Evolutionary conservation across 2,329 filamentous ascomycete genomes (phyloP).

Genomic region (Cercospora sp.): DNA sequence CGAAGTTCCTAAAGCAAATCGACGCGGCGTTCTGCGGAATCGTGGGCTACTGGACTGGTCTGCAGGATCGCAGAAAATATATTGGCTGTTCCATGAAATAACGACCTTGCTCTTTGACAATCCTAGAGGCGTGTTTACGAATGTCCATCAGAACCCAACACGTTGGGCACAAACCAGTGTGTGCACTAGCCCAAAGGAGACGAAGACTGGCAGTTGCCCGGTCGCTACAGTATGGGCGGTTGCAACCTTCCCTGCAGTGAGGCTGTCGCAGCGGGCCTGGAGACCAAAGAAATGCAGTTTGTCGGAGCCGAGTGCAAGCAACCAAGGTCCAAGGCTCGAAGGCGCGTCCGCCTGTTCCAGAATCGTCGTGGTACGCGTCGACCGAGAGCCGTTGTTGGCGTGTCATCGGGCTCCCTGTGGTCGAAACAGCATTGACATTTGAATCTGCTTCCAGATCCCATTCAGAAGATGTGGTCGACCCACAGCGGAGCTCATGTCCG

Average conservation of each 20-base stretch:
- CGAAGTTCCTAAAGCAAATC: background rate
- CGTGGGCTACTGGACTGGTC: background rate
- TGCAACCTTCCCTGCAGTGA: conserved; percentile 2
- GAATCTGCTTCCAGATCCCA: background rate
- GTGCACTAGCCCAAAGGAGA: conserved; percentile 1
- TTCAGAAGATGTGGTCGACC: background rate
- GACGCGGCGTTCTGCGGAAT: background rate
- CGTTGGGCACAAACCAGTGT: background rate
- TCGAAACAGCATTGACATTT: background rate
- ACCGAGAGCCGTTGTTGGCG: background rate
- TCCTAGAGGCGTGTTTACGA: background rate
- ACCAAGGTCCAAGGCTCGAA: background rate
- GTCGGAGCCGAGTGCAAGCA: background rate
- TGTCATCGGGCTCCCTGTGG: background rate
- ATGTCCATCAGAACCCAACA: background rate
- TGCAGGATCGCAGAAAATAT: background rate
- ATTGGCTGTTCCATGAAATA: background rate
- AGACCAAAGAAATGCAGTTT: background rate
- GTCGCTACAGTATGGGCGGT: background rate
- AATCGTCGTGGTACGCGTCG: background rate
- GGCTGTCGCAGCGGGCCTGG: background rate
- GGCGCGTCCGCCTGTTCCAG: background rate
- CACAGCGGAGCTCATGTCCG: conserved; percentile 5
- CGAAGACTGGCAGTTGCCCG: background rate
- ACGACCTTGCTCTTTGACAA: background rate